Evolutionary conservation across 768 basidiomycete species (phyloP).

Genomic region (Trametes cinnabarina): DNA sequence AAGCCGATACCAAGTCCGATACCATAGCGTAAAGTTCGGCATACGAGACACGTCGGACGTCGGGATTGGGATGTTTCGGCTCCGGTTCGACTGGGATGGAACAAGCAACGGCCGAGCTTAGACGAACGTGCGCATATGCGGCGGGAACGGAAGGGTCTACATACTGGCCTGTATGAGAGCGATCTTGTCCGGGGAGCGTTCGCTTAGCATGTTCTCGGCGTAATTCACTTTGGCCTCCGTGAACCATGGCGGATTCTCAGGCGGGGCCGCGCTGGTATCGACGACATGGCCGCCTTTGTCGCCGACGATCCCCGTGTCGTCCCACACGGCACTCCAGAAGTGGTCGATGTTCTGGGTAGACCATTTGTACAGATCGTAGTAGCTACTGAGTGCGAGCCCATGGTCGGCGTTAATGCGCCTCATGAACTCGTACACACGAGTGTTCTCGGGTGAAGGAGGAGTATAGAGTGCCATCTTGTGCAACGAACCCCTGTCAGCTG

Average conservation of each 20-base stretch:
- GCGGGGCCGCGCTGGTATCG: slow-evolving; percentile 50
- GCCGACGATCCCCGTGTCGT: slow-evolving; percentile 59
- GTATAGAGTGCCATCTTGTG: slow-evolving; percentile 36
- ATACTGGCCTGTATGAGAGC: slow-evolving; percentile 72
- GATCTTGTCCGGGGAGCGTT: slow-evolving; percentile 52
- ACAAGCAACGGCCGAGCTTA: slow-evolving; percentile 4
- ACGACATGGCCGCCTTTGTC: slow-evolving; percentile 60
- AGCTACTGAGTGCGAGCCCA: slow-evolving; percentile 45
- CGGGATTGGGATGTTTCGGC: slow-evolving; percentile 42
- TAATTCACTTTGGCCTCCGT: slow-evolving; percentile 64
- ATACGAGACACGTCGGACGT: slow-evolving; percentile 50
- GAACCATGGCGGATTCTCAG: slow-evolving; percentile 73
- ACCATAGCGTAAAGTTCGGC: slow-evolving; percentile 56
- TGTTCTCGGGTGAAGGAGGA: slow-evolving; percentile 41
- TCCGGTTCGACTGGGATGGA: slow-evolving; percentile 57
- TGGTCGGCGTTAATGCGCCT: slow-evolving; percentile 48
- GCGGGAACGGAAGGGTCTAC: slow-evolving; percentile 30
- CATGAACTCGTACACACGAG: slow-evolving; percentile 51
- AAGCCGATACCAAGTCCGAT: slow-evolving; percentile 54
- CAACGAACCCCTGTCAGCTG: slow-evolving; percentile 4
- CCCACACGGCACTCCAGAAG: slow-evolving; percentile 80
- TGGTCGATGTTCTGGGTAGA: slow-evolving; percentile 54
- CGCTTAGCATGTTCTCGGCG: slow-evolving; percentile 77
- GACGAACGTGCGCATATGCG: slow-evolving; percentile 20
- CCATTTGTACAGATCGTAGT: slow-evolving; percentile 68